phyloP scores from a whole-genome alignment of 2,329 filamentous ascomycete genomes.

The Aurifilum marmelostoma region DNA sequence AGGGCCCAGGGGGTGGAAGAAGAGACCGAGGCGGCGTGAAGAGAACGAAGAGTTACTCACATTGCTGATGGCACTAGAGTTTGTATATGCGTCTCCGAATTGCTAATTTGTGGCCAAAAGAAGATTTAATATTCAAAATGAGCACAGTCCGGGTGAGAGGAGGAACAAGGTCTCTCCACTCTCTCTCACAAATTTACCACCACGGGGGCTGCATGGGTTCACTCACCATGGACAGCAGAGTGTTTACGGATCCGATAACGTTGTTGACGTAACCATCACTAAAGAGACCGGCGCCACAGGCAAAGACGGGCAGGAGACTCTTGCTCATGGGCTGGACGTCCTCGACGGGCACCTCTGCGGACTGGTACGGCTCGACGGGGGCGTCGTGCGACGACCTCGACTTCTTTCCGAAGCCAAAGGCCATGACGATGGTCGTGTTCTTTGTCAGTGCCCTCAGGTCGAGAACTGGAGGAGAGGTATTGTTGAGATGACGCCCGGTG shows the following conservation, averaged over 20 bases:
- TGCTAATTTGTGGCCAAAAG: slow-evolving; percentile 43
- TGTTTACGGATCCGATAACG: slow-evolving; percentile 44
- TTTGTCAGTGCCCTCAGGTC: not conserved
- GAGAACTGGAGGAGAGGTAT: not conserved
- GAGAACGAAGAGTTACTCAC: too few relatives aligned
- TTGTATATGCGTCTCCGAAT: slow-evolving; percentile 71
- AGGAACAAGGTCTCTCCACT: not conserved
- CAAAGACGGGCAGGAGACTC: slow-evolving; percentile 69
- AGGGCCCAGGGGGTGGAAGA: not conserved
- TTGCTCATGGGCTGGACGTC: slow-evolving; percentile 26
- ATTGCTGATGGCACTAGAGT: slow-evolving; percentile 71
- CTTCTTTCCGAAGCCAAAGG: slow-evolving; percentile 28
- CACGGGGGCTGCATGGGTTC: not conserved
- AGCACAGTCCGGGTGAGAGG: not conserved
- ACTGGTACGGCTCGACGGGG: slow-evolving; percentile 12
- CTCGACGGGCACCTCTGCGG: slow-evolving; percentile 12
- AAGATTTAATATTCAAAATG: not conserved
- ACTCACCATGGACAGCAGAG: slow-evolving; percentile 9
- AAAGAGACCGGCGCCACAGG: slow-evolving; percentile 87
- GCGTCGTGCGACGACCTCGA: slow-evolving; percentile 15
- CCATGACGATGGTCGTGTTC: slow-evolving; percentile 6
- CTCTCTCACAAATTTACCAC: not conserved
- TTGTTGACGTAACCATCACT: slow-evolving; percentile 92
- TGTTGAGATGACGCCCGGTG: not conserved
- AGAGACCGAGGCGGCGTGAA: too few relatives aligned